phyloP scores from a whole-genome alignment of 352 stramenopile genomes.

The Globisporangium cylindrosporum region DNA sequence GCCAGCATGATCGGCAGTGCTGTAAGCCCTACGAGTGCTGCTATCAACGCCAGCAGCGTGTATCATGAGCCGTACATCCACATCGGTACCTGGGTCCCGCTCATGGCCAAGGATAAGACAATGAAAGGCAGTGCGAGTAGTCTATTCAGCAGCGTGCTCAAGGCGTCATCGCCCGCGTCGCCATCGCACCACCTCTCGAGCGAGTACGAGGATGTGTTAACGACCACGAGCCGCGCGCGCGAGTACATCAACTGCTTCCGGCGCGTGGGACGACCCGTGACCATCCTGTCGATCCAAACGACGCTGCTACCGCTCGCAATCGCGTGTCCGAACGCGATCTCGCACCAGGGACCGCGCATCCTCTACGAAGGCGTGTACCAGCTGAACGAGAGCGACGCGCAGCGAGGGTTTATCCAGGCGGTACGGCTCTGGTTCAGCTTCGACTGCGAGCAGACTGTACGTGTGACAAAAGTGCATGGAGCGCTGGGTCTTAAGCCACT shows the following conservation, averaged over 20 bases:
- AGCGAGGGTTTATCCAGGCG: slow-evolving; percentile 60
- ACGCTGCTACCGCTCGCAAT: slow-evolving; percentile 55
- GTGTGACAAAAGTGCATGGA: slow-evolving; percentile 72
- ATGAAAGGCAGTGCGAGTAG: slow-evolving; percentile 10
- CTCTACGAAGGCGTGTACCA: slow-evolving; percentile 68
- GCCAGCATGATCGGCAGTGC: not conserved
- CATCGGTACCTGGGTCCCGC: slow-evolving; percentile 70
- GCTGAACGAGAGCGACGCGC: slow-evolving; percentile 41
- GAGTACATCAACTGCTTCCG: slow-evolving; percentile 72
- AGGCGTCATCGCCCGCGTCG: slow-evolving; percentile 13
- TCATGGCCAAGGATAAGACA: slow-evolving; percentile 51
- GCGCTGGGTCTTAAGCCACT: slow-evolving; percentile 65
- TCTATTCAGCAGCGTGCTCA: slow-evolving; percentile 28
- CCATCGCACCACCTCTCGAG: not conserved
- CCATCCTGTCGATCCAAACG: slow-evolving; percentile 69
- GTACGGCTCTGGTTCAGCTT: slow-evolving; percentile 82
- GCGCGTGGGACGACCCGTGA: slow-evolving; percentile 47
- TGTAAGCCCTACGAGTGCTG: not conserved
- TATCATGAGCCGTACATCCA: slow-evolving; percentile 75
- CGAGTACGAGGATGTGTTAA: slow-evolving; percentile 66
- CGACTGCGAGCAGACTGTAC: slow-evolving; percentile 74
- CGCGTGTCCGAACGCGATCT: slow-evolving; percentile 63
- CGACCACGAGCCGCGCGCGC: slow-evolving; percentile 57
- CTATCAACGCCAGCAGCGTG: not conserved
- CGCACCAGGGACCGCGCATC: slow-evolving; percentile 46